Evolutionary conservation across 805 yeast species (phyloP), one percentile per base, ranked within the genome.

Genomic region (Sugiyamaella lignohabitans): DNA sequence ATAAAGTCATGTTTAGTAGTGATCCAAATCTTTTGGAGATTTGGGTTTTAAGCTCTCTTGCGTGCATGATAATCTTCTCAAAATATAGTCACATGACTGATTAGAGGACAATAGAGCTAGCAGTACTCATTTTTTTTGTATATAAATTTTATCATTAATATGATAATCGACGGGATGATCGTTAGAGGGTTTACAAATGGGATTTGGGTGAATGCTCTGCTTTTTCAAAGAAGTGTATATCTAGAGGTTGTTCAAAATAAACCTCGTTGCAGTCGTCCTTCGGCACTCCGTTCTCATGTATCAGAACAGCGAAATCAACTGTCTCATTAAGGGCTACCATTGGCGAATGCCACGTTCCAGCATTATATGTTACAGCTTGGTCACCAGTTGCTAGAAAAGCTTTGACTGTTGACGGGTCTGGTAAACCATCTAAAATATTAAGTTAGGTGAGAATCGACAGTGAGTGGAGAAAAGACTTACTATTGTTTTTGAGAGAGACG

Each of bases 301-400:
- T 82, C 45, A 88, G 67, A n/a, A 91, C 97, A 2, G 87, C 89
- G 66, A 89, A 91, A 59, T 91, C 96, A 11, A 82, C 66, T 3
- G 69, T 67, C 21, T 75, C 78, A 29, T 80, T 82, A 6, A 87
- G 63, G 1, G 87, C 91, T 19, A 91, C 82, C 98, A 89, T 89
- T 2, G 98, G 97, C 0, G 97, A 95, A 62, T 89, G 98, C 98
- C 98, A 89, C 3, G 82, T 77, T 41, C 72, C 74, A 5, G 75
- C 77, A 0, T 88, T 94, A 62, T 88, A 88, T 0, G 96, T 89
- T 3, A 89, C 87, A 0, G 95, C 85, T 59, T 88, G 96, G 61
- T 85, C 82, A 0, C 95, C 96, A 46, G 67, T 73, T 53, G 89
- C 86, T 4, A 78, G 54, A 57, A 88, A 89, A 0, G 95, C 95